Percentiles rank a stretch among this genome's conserved stretches.
phyloP scores from a whole-genome alignment of 2,329 filamentous ascomycete genomes.

The Thielaviopsis ethacetica region DNA sequence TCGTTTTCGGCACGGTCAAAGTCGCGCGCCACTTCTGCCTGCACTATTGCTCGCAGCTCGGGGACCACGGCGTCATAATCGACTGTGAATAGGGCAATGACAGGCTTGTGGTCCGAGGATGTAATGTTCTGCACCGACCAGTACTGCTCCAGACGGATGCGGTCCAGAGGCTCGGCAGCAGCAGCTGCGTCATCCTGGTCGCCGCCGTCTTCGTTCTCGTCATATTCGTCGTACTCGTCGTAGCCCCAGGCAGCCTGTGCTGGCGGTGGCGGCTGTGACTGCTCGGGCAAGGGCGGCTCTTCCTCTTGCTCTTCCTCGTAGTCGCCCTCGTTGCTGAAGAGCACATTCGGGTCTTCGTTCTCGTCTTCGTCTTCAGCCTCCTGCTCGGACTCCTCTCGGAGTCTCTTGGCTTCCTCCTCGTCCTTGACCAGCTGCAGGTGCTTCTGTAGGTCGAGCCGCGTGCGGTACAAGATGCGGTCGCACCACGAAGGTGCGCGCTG shows the following conservation, averaged over 20 bases:
- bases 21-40: constrained; percentile 74
- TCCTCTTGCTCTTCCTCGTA: constrained; percentile 33
- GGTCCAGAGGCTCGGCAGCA: constrained; percentile 11
- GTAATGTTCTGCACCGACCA: constrained; percentile 75
- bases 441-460: constrained; percentile 49
- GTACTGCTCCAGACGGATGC: constrained; percentile 49
- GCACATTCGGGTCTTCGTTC: constrained; percentile 60
- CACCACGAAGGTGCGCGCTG: constrained; percentile 89
- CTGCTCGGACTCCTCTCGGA: constrained; percentile 48
- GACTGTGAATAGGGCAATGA: constrained; percentile 67
- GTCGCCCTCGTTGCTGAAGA: constrained; percentile 84
- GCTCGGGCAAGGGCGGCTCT: background rate
- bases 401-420: constrained; percentile 40
- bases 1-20: constrained; percentile 88
- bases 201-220: constrained; percentile 4
- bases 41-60: constrained; percentile 65
- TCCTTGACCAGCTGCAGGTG: constrained; percentile 49
- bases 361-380: constrained; percentile 70
- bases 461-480: constrained; percentile 79
- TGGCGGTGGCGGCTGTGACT: no score
- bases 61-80: constrained; percentile 78
- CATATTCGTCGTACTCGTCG: constrained; percentile 19
- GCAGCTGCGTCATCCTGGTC: background rate
- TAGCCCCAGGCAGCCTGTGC: constrained; percentile 52
- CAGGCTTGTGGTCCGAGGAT: constrained; percentile 90